Percentiles rank a stretch among this genome's conserved stretches.
Conservation (phyloP, 495 filamentous ascomycete genomes). For the Aspergillus indologenus region DNA sequence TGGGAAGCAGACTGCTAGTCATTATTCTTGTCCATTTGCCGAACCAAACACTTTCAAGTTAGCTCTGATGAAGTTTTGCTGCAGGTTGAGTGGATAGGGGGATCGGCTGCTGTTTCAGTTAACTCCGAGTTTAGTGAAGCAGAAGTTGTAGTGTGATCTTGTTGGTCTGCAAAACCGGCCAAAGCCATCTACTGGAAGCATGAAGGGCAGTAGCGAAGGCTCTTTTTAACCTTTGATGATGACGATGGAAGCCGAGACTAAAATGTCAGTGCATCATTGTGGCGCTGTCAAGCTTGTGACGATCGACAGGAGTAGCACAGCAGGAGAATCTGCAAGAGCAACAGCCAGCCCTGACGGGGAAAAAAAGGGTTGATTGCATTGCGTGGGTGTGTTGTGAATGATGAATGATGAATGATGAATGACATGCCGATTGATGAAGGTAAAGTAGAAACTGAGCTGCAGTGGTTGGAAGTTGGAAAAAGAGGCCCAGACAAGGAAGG, state of each 20-base stretch:
- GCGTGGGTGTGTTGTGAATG: too few relatives aligned
- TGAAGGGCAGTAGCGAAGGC: neutral
- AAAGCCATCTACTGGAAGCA: too few relatives aligned
- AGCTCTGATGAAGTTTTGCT: neutral
- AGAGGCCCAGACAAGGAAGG: neutral
- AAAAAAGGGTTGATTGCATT: neutral
- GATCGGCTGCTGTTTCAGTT: neutral
- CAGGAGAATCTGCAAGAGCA: neutral
- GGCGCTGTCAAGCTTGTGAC: constrained; percentile 4
- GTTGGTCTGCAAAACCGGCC: too few relatives aligned
- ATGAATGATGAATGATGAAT: too few relatives aligned
- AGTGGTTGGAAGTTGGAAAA: neutral
- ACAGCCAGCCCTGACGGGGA: neutral
- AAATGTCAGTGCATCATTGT: constrained; percentile 2
- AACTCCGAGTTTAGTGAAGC: neutral
- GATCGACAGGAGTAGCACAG: neutral
- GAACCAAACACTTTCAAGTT: neutral
- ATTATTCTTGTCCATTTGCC: neutral
- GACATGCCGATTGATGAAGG: too few relatives aligned
- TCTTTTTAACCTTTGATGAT: neutral
- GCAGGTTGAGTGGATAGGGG: neutral
- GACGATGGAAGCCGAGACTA: neutral
- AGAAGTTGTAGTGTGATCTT: neutral
- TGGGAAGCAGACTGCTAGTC: neutral
- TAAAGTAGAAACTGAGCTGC: too few relatives aligned